Evolutionary conservation across 1,139 yeast species (phyloP).

Genomic region (Diutina mesorugosa): DNA sequence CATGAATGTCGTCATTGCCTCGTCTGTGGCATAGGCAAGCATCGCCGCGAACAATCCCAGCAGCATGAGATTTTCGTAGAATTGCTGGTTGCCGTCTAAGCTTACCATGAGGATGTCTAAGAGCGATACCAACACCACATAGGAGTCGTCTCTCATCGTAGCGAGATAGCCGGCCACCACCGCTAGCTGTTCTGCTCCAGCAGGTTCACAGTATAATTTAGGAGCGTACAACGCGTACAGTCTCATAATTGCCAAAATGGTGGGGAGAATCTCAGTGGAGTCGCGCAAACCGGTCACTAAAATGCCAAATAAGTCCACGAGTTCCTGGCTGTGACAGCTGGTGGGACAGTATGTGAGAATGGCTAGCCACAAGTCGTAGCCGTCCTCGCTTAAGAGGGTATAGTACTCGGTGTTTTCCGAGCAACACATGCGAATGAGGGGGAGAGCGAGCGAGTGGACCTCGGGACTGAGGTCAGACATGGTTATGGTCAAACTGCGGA

Average conservation of each 20-base stretch:
- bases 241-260: conserved; percentile 53
- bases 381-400: conserved; percentile 70
- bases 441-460: conserved; percentile 54
- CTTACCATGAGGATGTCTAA: conserved; percentile 42
- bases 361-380: conserved; percentile 72
- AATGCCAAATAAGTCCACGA: conserved; percentile 33
- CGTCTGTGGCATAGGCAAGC: conserved; percentile 33
- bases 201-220: conserved; percentile 23
- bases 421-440: conserved; percentile 58
- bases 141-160: conserved; percentile 60
- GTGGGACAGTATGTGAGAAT: conserved; percentile 45
- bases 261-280: conserved; percentile 68
- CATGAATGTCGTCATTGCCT: conserved; percentile 33
- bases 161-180: conserved; percentile 44
- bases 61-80: conserved; percentile 24
- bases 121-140: conserved; percentile 41
- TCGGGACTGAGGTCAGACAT: conserved; percentile 45
- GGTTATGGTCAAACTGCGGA: conserved; percentile 53
- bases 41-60: conserved; percentile 37
- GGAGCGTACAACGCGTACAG: conserved; percentile 57
- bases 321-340: conserved; percentile 11
- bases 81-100: conserved; percentile 12
- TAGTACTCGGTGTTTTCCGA: conserved; percentile 42
- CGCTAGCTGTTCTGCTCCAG: conserved; percentile 27
- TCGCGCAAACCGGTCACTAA: conserved; percentile 38